These are phyloP conservation scores for Torulaspora franciscae DNA, from an alignment of 805 yeast genomes.

Conservation along the genomic window DNA sequence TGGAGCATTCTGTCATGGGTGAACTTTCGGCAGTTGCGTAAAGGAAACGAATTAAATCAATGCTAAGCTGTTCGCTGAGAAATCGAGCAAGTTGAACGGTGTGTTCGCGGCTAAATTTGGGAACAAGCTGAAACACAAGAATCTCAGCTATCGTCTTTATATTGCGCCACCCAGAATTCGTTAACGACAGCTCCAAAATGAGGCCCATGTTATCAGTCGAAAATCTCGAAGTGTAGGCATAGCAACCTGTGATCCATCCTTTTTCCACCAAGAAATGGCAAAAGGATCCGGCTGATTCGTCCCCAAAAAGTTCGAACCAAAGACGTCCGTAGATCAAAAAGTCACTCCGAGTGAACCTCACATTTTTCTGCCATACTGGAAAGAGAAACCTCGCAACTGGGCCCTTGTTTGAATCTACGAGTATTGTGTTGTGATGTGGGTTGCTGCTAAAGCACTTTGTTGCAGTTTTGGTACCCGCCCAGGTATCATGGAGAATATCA, in stretches of 20 bases:
- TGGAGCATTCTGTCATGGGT: conserved; percentile 47
- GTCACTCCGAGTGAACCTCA: conserved; percentile 22
- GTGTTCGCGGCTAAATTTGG: conserved; percentile 16
- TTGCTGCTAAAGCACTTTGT: conserved; percentile 25
- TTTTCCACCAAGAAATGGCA: conserved; percentile 37
- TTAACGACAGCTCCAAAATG: conserved; percentile 47
- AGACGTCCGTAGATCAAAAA: conserved; percentile 34
- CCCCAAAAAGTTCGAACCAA: conserved; percentile 61
- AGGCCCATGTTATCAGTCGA: conserved; percentile 39
- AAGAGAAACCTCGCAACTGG: conserved; percentile 45
- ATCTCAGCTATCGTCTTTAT: conserved; percentile 34
- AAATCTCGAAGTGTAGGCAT: conserved; percentile 42
- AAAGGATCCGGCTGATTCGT: conserved; percentile 52
- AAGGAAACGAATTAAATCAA: conserved; percentile 44
- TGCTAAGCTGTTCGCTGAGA: conserved; percentile 45
- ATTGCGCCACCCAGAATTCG: conserved; percentile 43
- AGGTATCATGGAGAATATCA: conserved; percentile 25
- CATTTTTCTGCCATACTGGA: conserved; percentile 32
- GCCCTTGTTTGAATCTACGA: conserved; percentile 37
- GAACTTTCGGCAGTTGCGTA: conserved; percentile 38
- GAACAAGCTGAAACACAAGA: conserved; percentile 30
- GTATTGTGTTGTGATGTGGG: conserved; percentile 31
- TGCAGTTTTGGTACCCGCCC: conserved; percentile 17
- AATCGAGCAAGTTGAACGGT: conserved; percentile 36
- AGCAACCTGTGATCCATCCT: conserved; percentile 38